Base-by-base conservation (phyloP, 2,329 filamentous ascomycete species). In the Hysterium pulicare region DNA sequence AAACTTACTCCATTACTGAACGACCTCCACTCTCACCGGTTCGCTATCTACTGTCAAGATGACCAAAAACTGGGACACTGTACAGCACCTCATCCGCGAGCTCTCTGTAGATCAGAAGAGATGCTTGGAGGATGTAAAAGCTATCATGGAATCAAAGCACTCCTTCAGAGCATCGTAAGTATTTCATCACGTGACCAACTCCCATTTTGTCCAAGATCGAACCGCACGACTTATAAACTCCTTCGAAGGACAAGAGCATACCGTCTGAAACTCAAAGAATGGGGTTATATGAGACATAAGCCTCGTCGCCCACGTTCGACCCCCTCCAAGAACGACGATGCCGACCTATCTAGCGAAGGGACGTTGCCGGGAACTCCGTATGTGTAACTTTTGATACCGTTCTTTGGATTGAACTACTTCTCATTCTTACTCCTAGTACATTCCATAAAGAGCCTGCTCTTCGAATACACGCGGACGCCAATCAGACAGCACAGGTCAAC, bases 261-360 rank as follows among this genome's bases (percentile, higher is more conserved):
- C 49, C 56, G 62, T 11, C 62, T 64, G 58, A 66, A 64, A 40
- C 32, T 66, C 30, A 64, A 62, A 45, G 62, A 66, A 42, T 66
- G 62, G 62, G 60, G 61, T 1, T 49, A 59, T 1, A 56, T 55
- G 46, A 57, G 59, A 37, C 50, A 61, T 26, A 51, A 48, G n/a
- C 33, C 44, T 21, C 44, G 49, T 5, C 48, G 39, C 34, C 11
- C 23, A 13, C 24, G 23, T 26, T 4, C 16, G 13, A 23, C 20
- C 11, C 16, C 34, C 6, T 5, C 17, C 3, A 22, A 16, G 4
- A 37, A 22, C 6, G 11, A 32, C 22, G 2, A 39, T 23, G 6
- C 3, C 23, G 15, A 17, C n/a, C 19, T 23, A 38, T 38, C 36
- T 9, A 45, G 36, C 23, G 35, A 45, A 5, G 35, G 4, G 42